Base-by-base conservation (phyloP, 1,139 yeast species). In the Candida freyschussii region DNA sequence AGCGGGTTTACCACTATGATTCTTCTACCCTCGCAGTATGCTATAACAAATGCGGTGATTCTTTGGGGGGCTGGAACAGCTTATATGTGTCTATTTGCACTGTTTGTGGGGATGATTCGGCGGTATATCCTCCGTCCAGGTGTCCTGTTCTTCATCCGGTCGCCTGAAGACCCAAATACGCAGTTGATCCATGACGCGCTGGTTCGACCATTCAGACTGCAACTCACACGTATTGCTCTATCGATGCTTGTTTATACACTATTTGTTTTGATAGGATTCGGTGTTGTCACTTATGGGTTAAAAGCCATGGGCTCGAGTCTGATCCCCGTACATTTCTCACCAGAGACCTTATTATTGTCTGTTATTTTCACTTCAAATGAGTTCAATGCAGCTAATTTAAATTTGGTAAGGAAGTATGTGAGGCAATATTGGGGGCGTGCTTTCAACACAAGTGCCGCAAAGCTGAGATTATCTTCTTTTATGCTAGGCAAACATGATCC, bases 151-250 rank as follows among this genome's bases (percentile, higher is more conserved):
- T 91, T 93, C 60, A 84, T 93, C 37, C 70, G 96, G 44, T 87
- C 95, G 20, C 96, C 96, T 3, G 96, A 89, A 47, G 96, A 91
- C 53, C 96, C 95, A 19, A 82, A 86, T 47, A 79, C 87, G 26
- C 75, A 91, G 43, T 73, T 93, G n/a, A 72, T 91, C 28, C 91
- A 86, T 45, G 96, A 89, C 53, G 93, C 95, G 1, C 61, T 91
- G 40, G 80, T 82, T 34, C 77, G 83, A 44, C 85, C 95, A 1
- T 68, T 89, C 47, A 45, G 61, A 11, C 63, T 81, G 27, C 96
- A 91, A 55, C 48, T 89, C 22, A 75, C 82, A 21, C 69, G 95
- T 43, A 81, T 91, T 26, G 69, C 69, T 7, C 60, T 86, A 20
- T 83, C 96, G 27, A 93, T 78, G 12, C 65, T 77, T 33, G 85